Evolutionary conservation across 2,329 filamentous ascomycete species (phyloP), one percentile per base, ranked within the genome.

Genomic region (Herpotrichia juniperi): DNA sequence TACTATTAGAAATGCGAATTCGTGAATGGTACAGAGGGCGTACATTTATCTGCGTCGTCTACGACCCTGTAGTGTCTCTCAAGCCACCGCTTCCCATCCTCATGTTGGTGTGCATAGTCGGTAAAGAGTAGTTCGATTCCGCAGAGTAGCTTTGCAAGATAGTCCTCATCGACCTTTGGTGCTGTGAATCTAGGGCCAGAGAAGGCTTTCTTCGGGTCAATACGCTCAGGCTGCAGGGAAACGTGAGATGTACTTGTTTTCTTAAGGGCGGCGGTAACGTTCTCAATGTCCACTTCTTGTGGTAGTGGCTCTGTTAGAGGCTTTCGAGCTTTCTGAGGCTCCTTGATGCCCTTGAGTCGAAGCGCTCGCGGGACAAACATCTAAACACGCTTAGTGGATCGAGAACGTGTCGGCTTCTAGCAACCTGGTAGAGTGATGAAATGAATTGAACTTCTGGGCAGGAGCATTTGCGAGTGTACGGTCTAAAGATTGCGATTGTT

Each of bases 281-380:
- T 54, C 48, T 68, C 62, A 32, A 37, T 16, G 32, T 45, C 22
- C 44, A 40, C 28, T 14, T 49, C 43, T 17, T 45, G 11, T 14
- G 53, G 11, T 40, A 12, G 34, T 43, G 50, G 39, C 40, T 56
- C 48, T 11, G 16, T 61, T 62, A 9, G 64, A 52, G 32, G 64
- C 10, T 46, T 39, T 25, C 28, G 21, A 28, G 10, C 28, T 24
- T 12, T 37, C 37, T 30, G 7, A n/a, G 28, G 37, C 22, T 49
- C 51, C 17, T 54, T 40, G 2, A 35, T 25, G 24, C 51, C 48
- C 25, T 71, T 73, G 59, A 70, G 65, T 46, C 63, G 65, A 37
- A 72, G 56, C 28, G 62, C 61, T 55, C 69, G 58, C 16, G 70
- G 70, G 1, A 73, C 60, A 37, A 73, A 72, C 68, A 72, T 72